These are phyloP conservation scores for Colletotrichum lupini DNA, from an alignment of 2,329 filamentous ascomycete species.

Conservation along the genomic window DNA sequence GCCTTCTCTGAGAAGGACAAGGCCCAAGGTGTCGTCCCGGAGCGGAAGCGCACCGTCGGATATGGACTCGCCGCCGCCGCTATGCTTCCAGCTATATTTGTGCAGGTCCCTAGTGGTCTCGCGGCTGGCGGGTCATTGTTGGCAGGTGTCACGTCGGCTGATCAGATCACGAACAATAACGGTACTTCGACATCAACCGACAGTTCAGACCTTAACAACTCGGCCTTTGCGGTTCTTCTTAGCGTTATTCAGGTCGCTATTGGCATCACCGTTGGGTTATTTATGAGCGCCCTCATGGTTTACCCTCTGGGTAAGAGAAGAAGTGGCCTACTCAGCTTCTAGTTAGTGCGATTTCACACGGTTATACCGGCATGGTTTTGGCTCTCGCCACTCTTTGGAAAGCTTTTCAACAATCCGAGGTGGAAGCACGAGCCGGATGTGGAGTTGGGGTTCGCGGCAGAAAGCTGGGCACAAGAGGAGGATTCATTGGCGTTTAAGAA, in stretches of 20 bases:
- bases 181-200: constrained; percentile 45
- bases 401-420: neutral
- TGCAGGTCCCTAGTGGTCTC: constrained; percentile 72
- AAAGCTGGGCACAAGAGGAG: neutral
- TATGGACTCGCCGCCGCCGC: constrained; percentile 86
- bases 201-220: constrained; percentile 47
- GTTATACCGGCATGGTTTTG: neutral
- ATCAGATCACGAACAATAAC: constrained; percentile 61
- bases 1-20: constrained; percentile 33
- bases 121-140: constrained; percentile 69
- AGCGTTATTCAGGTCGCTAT: constrained; percentile 72
- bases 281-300: constrained; percentile 65
- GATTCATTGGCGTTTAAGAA: neutral
- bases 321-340: constrained; percentile 63
- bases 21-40: constrained; percentile 38
- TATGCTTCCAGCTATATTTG: constrained; percentile 88
- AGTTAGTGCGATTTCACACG: constrained; percentile 1
- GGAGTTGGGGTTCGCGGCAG: neutral
- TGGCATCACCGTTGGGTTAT: constrained; percentile 70
- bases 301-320: constrained; percentile 68
- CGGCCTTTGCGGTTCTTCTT: constrained; percentile 64
- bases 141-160: constrained; percentile 66
- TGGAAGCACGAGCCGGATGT: neutral
- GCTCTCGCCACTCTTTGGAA: neutral
- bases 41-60: constrained; percentile 58